phyloP scores from a whole-genome alignment of 108 stramenopile genomes.

The Asterionellopsis glacialis region DNA sequence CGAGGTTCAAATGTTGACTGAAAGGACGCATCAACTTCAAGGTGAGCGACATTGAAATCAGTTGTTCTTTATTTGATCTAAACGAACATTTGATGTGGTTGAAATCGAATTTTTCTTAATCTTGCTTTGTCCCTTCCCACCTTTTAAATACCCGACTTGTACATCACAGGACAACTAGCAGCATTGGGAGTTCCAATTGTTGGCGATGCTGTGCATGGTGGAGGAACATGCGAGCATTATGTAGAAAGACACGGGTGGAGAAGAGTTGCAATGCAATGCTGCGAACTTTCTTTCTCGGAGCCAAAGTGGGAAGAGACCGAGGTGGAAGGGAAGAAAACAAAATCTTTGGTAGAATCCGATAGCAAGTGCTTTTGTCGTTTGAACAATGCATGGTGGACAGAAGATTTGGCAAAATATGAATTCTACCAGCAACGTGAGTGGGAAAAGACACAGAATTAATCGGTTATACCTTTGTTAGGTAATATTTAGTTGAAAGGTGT shows the following conservation, averaged over 20 bases:
- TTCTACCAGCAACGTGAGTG: not conserved
- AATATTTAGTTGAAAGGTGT: too few relatives aligned
- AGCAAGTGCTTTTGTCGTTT: not conserved
- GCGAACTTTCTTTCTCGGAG: constrained; percentile 29
- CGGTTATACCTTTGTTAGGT: too few relatives aligned
- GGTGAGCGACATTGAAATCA: too few relatives aligned
- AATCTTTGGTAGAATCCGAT: not conserved
- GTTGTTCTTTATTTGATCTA: too few relatives aligned
- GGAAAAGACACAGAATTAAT: too few relatives aligned
- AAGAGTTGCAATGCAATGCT: constrained; percentile 32
- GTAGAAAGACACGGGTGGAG: constrained; percentile 30
- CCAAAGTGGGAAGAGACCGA: constrained; percentile 18
- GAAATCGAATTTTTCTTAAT: too few relatives aligned
- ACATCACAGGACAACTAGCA: constrained; percentile 28
- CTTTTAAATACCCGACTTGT: too few relatives aligned
- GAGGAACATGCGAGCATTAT: constrained; percentile 27
- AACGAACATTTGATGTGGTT: too few relatives aligned
- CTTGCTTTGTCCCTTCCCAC: too few relatives aligned
- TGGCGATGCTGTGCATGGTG: constrained; percentile 33
- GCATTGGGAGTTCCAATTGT: constrained; percentile 48
- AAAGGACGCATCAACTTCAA: constrained; percentile 39
- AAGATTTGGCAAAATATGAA: not conserved
- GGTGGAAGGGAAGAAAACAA: not conserved
- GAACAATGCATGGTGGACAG: constrained; percentile 1
- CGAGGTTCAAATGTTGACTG: constrained; percentile 33